Evolutionary conservation across 805 yeast species (phyloP).

Genomic region (Teunomyces panamensis): DNA sequence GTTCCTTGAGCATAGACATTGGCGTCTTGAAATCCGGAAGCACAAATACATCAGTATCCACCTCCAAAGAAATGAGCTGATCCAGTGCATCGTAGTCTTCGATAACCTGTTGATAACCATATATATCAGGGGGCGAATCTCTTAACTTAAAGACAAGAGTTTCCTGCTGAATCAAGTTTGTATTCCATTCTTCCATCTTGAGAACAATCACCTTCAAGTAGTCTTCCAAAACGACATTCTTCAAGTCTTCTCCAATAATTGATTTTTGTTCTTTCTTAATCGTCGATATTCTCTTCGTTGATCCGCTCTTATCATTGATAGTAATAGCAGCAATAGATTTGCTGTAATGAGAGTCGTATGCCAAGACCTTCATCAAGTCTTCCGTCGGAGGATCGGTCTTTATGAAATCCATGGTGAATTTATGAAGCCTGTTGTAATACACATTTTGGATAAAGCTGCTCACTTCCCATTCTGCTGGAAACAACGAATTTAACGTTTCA

Average conservation of each 20-base stretch:
- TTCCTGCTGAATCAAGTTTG: conserved; percentile 65
- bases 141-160: conserved; percentile 61
- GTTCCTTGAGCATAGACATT: conserved; percentile 82
- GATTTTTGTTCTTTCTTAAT: conserved; percentile 47
- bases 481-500: conserved; percentile 52
- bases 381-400: conserved; percentile 77
- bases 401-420: conserved; percentile 60
- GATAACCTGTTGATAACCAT: conserved; percentile 49
- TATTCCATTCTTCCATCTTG: conserved; percentile 85
- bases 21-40: conserved; percentile 78
- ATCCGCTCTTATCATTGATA: conserved; percentile 13
- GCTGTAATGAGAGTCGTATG: conserved; percentile 68
- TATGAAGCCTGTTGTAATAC: conserved; percentile 66
- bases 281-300: conserved; percentile 15
- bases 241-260: conserved; percentile 67
- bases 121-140: conserved; percentile 68
- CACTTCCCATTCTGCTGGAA: conserved; percentile 76
- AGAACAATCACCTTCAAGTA: conserved; percentile 66
- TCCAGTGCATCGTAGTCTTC: conserved; percentile 39
- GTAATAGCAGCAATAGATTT: conserved; percentile 28
- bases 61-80: conserved; percentile 28
- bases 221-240: conserved; percentile 71
- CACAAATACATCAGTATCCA: conserved; percentile 50
- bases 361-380: conserved; percentile 66
- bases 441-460: conserved; percentile 57